Evolutionary conservation across 78 protist species (phyloP), one percentile per base, ranked within the genome.

Genomic region (Mastigamoeba balamuthi): DNA sequence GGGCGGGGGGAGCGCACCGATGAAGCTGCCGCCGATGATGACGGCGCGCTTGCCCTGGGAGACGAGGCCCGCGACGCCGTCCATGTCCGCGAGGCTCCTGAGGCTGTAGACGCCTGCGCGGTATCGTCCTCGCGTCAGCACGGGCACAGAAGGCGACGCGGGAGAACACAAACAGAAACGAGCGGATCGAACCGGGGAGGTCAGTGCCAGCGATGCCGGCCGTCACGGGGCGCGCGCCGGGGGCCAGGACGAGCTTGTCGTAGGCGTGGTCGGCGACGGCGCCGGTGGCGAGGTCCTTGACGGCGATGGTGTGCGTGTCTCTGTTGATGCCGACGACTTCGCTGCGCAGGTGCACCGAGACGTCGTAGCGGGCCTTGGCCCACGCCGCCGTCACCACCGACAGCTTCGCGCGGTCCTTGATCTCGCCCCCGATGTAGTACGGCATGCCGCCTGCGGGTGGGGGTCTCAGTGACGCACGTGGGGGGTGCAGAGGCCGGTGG

Each of bases 211-310:
- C 38, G 1, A 75, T 4, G 7, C 80, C 80, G 29, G 81, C 80
- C 29, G 23, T 63, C 10, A 74, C 0, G 37, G 85, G 75, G 8
- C 6, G 1, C 4, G 84, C 83, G 0, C 88, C 88, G 23, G 72
- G 6, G 4, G 82, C 41, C 39, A 84, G 52, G n/a, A 76, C 41
- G n/a, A 84, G 76, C 41, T 41, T 17, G 52, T 80, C 85, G 66
- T 78, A 84, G 9, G 63, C 3, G 28, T 39, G 38, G 17, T 3
- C 6, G 5, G 2, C 3, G 17, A 23, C 2, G 2, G 0, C 6
- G n/a, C 78, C 80, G 28, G 70, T 30, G 4, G 0, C 40, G 37
- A 58, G 25, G 5, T 52, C 33, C 69, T 28, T 52, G 33, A 38
- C 80, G 42, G 33, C 37, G 40, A 81, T 79, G 3, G 40, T 39